Conservation (phyloP, 192 early-diverging fungal species). For the Chytriomyces hyalinus region DNA sequence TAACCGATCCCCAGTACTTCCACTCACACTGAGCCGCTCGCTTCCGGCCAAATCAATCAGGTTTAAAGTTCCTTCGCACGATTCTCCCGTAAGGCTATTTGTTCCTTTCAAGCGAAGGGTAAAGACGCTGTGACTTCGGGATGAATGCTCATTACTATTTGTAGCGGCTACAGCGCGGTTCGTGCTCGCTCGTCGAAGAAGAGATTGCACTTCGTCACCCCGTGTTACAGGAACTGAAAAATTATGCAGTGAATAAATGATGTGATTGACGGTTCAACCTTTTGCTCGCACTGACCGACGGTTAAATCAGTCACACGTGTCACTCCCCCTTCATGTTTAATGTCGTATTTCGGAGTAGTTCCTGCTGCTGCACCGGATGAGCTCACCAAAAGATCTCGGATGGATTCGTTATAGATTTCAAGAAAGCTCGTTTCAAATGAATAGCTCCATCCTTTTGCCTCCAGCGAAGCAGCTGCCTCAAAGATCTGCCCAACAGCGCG, state of each 20-base stretch:
- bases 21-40: conserved; percentile 82
- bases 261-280: conserved; percentile 1
- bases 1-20: conserved; percentile 84
- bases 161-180: conserved; percentile 93
- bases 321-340: conserved; percentile 78
- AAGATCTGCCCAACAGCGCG: conserved; percentile 92
- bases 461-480: conserved; percentile 68
- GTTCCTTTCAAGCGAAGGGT: conserved; percentile 76
- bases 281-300: conserved; percentile 48
- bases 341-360: conserved; percentile 75
- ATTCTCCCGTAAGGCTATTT: conserved; percentile 77
- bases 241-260: conserved; percentile 8
- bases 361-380: conserved; percentile 30
- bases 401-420: conserved; percentile 95
- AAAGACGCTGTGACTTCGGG: conserved; percentile 93
- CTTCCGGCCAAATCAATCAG: conserved; percentile 95
- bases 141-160: conserved; percentile 91
- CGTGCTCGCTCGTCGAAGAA: conserved; percentile 76
- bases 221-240: conserved; percentile 67
- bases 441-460: conserved; percentile 87
- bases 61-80: conserved; percentile 78
- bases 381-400: conserved; percentile 79
- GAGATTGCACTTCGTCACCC: conserved; percentile 71
- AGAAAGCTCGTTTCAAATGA: conserved; percentile 85
- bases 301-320: conserved; percentile 80